phyloP scores from a whole-genome alignment of 208 protist species.

The Polymyxa betae region DNA sequence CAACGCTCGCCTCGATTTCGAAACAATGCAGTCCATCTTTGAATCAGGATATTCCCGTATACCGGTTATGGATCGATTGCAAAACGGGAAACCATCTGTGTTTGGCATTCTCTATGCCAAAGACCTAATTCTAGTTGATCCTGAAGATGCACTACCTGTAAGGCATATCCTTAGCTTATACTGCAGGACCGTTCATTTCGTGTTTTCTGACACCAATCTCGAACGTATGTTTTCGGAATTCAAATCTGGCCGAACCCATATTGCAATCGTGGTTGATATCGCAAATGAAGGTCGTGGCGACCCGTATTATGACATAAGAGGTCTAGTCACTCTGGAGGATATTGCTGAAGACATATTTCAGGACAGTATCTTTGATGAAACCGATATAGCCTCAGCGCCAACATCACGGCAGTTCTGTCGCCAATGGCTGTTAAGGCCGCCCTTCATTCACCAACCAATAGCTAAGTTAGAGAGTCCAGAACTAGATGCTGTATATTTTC shows the following conservation, averaged over 20 bases:
- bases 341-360: slow-evolving; percentile 69
- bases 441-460: background rate
- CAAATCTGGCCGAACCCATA: background rate
- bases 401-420: background rate
- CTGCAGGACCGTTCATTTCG: background rate
- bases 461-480: background rate
- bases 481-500: background rate
- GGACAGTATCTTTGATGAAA: slow-evolving; percentile 64
- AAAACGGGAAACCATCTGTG: background rate
- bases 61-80: slow-evolving; percentile 40
- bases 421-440: background rate
- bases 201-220: background rate
- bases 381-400: background rate
- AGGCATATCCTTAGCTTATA: background rate
- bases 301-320: slow-evolving; percentile 54
- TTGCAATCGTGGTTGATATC: background rate
- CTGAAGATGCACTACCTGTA: slow-evolving; percentile 51
- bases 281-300: background rate
- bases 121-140: slow-evolving; percentile 58
- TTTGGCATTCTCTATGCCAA: slow-evolving; percentile 56
- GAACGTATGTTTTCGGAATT: background rate
- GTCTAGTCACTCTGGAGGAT: slow-evolving; percentile 71
- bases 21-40: slow-evolving; percentile 67
- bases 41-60: slow-evolving; percentile 57
- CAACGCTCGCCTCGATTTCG: slow-evolving; percentile 71